phyloP scores from a whole-genome alignment of 768 basidiomycete genomes.

The Tubosaeta sp. region DNA sequence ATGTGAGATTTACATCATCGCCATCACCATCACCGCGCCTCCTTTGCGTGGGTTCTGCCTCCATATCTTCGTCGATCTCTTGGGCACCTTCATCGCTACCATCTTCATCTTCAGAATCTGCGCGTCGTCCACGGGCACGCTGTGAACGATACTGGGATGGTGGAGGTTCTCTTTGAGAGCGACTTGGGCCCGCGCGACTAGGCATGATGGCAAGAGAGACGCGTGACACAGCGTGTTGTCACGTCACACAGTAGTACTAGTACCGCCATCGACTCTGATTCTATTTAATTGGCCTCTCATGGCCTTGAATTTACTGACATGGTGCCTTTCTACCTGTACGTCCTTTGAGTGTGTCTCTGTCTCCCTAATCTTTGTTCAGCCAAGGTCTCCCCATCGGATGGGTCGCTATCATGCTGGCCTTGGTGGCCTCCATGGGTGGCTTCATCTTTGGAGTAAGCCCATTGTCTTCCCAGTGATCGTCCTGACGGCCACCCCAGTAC shows the following conservation, averaged over 20 bases:
- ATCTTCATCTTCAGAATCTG: slow-evolving; percentile 31
- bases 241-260: neutral
- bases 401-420: slow-evolving; percentile 60
- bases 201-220: slow-evolving; percentile 20
- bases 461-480: neutral
- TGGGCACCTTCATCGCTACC: slow-evolving; percentile 32
- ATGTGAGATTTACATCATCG: slow-evolving; percentile 14
- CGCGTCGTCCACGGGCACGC: slow-evolving; percentile 24
- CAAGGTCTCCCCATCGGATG: slow-evolving; percentile 59
- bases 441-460: slow-evolving; percentile 50
- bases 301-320: neutral
- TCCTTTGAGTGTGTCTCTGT: neutral
- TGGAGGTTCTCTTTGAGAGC: slow-evolving; percentile 31
- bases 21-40: slow-evolving; percentile 21
- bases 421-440: slow-evolving; percentile 69
- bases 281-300: neutral
- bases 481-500: slow-evolving; percentile 35
- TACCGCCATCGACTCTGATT: too few species aligned
- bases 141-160: slow-evolving; percentile 24
- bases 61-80: slow-evolving; percentile 24
- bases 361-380: slow-evolving; percentile 24
- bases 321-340: slow-evolving; percentile 18
- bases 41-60: slow-evolving; percentile 15
- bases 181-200: slow-evolving; percentile 32
- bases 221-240: slow-evolving; percentile 2